phyloP scores from a whole-genome alignment of 352 stramenopile species.

The Pythium aquatile region DNA sequence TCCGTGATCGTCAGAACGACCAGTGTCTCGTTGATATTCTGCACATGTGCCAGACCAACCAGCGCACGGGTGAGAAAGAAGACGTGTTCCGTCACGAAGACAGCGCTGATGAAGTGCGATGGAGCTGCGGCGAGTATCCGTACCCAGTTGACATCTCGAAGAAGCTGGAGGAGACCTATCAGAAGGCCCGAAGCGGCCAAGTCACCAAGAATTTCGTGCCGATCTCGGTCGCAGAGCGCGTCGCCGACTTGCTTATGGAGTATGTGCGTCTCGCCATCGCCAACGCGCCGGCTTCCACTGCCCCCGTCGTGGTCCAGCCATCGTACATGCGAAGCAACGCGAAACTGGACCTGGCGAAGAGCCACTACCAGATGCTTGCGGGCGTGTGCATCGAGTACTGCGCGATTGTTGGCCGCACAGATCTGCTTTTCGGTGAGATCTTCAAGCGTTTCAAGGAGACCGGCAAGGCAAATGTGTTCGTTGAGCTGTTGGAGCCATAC shows the following conservation, averaged over 20 bases:
- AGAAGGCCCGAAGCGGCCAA: slow-evolving; percentile 78
- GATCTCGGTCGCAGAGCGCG: slow-evolving; percentile 87
- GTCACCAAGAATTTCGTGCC: slow-evolving; percentile 88
- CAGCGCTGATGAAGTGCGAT: slow-evolving; percentile 80
- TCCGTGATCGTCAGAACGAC: slow-evolving; percentile 87
- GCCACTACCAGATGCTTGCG: slow-evolving; percentile 95
- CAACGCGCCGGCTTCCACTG: slow-evolving; percentile 52
- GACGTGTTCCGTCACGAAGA: slow-evolving; percentile 72
- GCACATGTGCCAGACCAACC: slow-evolving; percentile 90
- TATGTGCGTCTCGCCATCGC: slow-evolving; percentile 87
- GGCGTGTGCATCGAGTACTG: slow-evolving; percentile 96
- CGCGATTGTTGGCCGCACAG: slow-evolving; percentile 81
- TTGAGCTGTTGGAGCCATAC: slow-evolving; percentile 94
- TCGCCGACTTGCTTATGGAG: slow-evolving; percentile 88
- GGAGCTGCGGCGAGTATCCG: slow-evolving; percentile 76
- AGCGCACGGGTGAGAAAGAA: slow-evolving; percentile 84
- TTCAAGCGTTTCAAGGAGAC: slow-evolving; percentile 84
- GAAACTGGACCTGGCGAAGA: slow-evolving; percentile 90
- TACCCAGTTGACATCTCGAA: slow-evolving; percentile 79
- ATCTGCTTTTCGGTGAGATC: slow-evolving; percentile 87
- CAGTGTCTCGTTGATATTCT: slow-evolving; percentile 88
- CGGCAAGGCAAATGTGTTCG: slow-evolving; percentile 85
- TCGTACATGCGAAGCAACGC: slow-evolving; percentile 58
- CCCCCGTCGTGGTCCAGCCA: slow-evolving; percentile 25
- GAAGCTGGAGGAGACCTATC: slow-evolving; percentile 82